These are phyloP conservation scores for Candida cerambycidarum DNA, from an alignment of 805 yeast genomes.

Conservation along the genomic window DNA sequence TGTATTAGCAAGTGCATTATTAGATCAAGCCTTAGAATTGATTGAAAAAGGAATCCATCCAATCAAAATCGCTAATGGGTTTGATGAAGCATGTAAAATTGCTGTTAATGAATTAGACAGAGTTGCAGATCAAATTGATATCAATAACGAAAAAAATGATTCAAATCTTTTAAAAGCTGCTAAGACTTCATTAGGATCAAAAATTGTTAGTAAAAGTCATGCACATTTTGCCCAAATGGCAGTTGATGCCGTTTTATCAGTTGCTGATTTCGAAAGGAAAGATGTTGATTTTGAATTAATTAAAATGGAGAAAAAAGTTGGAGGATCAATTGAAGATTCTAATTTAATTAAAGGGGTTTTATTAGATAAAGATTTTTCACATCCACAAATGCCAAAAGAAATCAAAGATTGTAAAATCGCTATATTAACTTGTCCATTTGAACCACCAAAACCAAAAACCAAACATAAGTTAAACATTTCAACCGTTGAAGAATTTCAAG, in stretches of 20 bases:
- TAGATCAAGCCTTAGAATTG: constrained; percentile 91
- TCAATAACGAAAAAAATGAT: constrained; percentile 46
- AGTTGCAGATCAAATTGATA: constrained; percentile 66
- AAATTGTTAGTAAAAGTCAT: constrained; percentile 91
- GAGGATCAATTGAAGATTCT: constrained; percentile 89
- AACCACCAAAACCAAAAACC: constrained; percentile 99
- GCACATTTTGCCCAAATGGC: constrained; percentile 96
- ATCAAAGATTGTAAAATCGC: constrained; percentile 84
- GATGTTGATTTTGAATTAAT: constrained; percentile 97
- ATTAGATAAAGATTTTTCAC: constrained; percentile 94
- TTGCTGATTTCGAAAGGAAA: constrained; percentile 86
- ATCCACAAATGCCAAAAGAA: constrained; percentile 94
- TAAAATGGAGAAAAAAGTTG: constrained; percentile 92
- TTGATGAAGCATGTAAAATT: constrained; percentile 92
- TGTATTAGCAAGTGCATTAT: constrained; percentile 88
- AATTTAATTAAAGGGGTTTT: constrained; percentile 86
- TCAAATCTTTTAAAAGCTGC: constrained; percentile 85
- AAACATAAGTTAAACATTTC: constrained; percentile 94
- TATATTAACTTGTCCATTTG: constrained; percentile 96
- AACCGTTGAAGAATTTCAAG: constrained; percentile 90
- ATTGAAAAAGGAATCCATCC: constrained; percentile 98
- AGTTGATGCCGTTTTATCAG: constrained; percentile 90
- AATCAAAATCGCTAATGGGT: constrained; percentile 94
- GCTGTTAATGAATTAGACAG: constrained; percentile 76
- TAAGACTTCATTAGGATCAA: constrained; percentile 90